Evolutionary conservation across 345 rosid genomes (phyloP).

Genomic region (Psidium friedrichsthalianum): DNA sequence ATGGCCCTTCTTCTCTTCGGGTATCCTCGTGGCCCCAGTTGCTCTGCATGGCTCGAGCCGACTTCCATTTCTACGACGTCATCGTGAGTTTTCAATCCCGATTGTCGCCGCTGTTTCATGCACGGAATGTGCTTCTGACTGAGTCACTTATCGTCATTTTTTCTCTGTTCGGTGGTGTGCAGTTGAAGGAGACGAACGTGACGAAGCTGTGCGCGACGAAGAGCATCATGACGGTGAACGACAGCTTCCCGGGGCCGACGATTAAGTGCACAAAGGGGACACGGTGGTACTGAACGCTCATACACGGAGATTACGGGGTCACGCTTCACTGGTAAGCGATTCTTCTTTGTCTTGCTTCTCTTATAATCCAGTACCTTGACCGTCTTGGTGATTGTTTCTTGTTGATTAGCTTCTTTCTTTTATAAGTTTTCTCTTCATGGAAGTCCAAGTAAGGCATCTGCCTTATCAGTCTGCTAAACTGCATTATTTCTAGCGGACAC

Average conservation of each 20-base stretch:
- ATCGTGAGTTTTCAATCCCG: neutral
- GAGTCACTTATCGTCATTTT: neutral
- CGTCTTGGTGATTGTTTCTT: neutral
- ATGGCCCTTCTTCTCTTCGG: neutral
- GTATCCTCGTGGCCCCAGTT: neutral
- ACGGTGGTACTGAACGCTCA: constrained; percentile 11
- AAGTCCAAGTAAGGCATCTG: neutral
- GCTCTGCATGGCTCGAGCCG: neutral
- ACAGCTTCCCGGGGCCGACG: constrained; percentile 15
- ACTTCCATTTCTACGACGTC: constrained; percentile 5
- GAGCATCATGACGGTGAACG: constrained; percentile 16
- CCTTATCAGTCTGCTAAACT: too few species aligned
- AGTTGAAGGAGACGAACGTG: constrained; percentile 16
- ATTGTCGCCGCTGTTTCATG: neutral
- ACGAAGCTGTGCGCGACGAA: constrained; percentile 8
- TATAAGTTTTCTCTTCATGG: neutral
- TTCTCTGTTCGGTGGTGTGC: neutral
- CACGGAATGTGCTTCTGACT: neutral
- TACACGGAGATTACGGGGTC: constrained; percentile 16
- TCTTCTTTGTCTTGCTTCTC: neutral
- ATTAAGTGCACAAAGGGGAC: constrained; percentile 19
- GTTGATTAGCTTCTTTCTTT: neutral
- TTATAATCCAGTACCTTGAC: neutral
- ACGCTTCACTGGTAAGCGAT: constrained; percentile 20
- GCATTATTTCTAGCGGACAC: neutral